These are phyloP conservation scores for Cyathus striatus DNA, from an alignment of 768 basidiomycete genomes.

Conservation along the genomic window DNA sequence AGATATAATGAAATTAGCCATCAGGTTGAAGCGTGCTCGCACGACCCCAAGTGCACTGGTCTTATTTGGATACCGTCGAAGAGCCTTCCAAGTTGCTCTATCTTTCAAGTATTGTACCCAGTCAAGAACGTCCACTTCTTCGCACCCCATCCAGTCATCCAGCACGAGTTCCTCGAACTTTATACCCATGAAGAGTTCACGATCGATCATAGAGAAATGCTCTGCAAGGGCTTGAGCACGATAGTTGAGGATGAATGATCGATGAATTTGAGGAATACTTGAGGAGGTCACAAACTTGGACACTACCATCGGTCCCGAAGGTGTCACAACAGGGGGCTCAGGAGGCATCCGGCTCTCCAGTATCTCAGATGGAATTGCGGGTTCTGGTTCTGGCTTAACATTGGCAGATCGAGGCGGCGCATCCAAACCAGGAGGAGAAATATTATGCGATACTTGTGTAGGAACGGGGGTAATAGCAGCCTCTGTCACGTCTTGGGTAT, in stretches of 20 bases:
- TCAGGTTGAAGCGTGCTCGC: conserved; percentile 79
- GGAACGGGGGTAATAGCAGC: conserved; percentile 27
- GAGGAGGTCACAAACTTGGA: conserved; percentile 29
- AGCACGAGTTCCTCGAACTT: conserved; percentile 86
- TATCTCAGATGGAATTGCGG: conserved; percentile 64
- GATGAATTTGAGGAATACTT: conserved; percentile 44
- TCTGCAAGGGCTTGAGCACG: conserved; percentile 61
- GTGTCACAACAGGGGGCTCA: conserved; percentile 14
- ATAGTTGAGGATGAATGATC: conserved; percentile 67
- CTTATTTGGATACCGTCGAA: conserved; percentile 51
- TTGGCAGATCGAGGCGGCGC: conserved; percentile 26
- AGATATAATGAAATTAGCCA: conserved; percentile 74
- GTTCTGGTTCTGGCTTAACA: conserved; percentile 49
- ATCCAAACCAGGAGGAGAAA: conserved; percentile 19
- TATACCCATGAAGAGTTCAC: conserved; percentile 79
- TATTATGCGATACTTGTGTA: conserved; percentile 19
- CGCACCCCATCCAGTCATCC: conserved; percentile 60
- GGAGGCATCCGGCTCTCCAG: conserved; percentile 50
- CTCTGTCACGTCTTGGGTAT: conserved; percentile 4
- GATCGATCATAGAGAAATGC: conserved; percentile 85
- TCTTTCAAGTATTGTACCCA: conserved; percentile 84
- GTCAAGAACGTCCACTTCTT: conserved; percentile 69
- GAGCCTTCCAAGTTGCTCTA: conserved; percentile 61
- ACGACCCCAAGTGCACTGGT: conserved; percentile 70
- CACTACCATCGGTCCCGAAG: conserved; percentile 6